phyloP scores from a whole-genome alignment of 371 early-diverging fungal species.

The Spiromyces aspiralis region DNA sequence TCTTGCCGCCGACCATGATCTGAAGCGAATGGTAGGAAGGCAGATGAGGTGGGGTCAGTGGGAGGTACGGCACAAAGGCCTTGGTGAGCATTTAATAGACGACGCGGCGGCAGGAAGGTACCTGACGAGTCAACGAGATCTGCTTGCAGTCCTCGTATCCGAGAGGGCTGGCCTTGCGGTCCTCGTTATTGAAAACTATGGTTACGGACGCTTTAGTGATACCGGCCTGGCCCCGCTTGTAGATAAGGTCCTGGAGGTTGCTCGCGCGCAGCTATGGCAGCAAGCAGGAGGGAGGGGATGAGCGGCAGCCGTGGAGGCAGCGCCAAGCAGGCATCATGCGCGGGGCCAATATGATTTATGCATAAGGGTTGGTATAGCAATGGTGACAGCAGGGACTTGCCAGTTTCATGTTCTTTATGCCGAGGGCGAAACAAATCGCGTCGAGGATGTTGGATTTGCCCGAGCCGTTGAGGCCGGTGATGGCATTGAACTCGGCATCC shows the following conservation, averaged over 20 bases:
- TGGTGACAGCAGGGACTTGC: too few species aligned
- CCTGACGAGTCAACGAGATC: constrained; percentile 91
- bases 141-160: constrained; percentile 78
- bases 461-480: constrained; percentile 98
- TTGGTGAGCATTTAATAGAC: too few species aligned
- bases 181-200: constrained; percentile 88
- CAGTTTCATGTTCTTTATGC: constrained; percentile 72
- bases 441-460: constrained; percentile 99
- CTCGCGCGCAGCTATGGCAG: constrained; percentile 71
- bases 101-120: too few species aligned
- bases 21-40: too few species aligned
- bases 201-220: constrained; percentile 93
- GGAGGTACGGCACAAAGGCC: too few species aligned
- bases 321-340: too few species aligned
- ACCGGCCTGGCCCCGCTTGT: constrained; percentile 96
- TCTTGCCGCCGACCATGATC: constrained; percentile 83
- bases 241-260: constrained; percentile 90
- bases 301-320: too few species aligned
- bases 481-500: constrained; percentile 97
- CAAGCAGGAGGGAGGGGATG: too few species aligned
- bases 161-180: constrained; percentile 68
- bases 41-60: too few species aligned
- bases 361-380: too few species aligned
- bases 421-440: constrained; percentile 98
- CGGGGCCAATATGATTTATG: background rate